Evolutionary conservation across 768 basidiomycete genomes (phyloP).

Genomic region (Gautieria morchelliformis): DNA sequence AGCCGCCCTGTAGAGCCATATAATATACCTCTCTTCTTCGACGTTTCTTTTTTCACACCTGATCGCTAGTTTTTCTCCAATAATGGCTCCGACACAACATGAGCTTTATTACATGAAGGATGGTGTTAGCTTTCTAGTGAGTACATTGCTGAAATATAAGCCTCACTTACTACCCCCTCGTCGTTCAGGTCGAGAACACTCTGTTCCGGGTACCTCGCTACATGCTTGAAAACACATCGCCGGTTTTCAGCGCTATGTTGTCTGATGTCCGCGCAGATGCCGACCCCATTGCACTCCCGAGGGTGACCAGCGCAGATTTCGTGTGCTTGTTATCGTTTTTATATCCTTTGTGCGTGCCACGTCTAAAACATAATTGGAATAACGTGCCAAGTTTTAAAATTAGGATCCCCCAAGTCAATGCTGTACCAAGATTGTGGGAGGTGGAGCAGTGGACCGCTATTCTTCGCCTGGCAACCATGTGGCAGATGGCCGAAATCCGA

Average conservation of each 20-base stretch:
- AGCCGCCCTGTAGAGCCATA: background rate
- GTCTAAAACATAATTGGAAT: background rate
- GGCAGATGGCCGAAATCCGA: conserved; percentile 21
- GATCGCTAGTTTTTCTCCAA: background rate
- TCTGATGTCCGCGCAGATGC: conserved; percentile 17
- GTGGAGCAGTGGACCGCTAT: conserved; percentile 47
- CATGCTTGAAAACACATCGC: conserved; percentile 56
- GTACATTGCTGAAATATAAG: background rate
- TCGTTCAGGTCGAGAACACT: conserved; percentile 41
- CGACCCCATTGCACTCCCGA: conserved; percentile 23
- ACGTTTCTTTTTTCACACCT: too few relatives aligned
- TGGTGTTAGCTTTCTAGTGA: background rate
- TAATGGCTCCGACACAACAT: background rate
- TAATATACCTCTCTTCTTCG: too few relatives aligned
- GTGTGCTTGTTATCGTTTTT: conserved; percentile 42
- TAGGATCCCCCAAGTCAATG: background rate
- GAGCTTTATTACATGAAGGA: background rate
- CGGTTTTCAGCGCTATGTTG: conserved; percentile 32
- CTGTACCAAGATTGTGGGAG: background rate
- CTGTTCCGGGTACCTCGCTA: conserved; percentile 51
- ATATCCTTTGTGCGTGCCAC: conserved; percentile 39
- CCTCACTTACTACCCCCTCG: background rate
- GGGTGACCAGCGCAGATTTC: conserved; percentile 18
- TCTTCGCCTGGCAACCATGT: conserved; percentile 41
- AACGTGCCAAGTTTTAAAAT: background rate